A percentile compares a stretch with the other conserved stretches of the same genome.
These are phyloP conservation scores for Gastrolobium villosum DNA, from an alignment of 306 rosid genomes.

Conservation along the genomic window DNA sequence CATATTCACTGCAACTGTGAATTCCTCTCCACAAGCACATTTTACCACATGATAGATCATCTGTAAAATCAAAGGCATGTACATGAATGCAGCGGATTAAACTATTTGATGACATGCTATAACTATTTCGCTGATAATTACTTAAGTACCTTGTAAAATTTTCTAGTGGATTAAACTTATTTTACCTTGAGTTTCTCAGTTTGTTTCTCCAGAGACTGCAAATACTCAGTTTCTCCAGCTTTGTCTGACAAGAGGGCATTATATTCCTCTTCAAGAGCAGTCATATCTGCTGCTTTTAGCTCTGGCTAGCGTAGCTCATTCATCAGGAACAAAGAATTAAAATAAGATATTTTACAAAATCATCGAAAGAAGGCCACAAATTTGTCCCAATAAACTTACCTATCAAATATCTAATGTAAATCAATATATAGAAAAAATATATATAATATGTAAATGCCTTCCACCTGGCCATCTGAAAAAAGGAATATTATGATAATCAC, in stretches of 20 bases:
- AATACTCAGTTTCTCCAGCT: conserved; percentile 78
- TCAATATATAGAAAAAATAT: not conserved
- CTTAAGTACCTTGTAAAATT: conserved; percentile 6
- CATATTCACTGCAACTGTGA: conserved; percentile 59
- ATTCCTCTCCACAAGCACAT: conserved; percentile 88
- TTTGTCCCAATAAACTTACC: conserved; percentile 6
- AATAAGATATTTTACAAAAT: conserved; percentile 28
- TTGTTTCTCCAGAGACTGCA: conserved; percentile 74
- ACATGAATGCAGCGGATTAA: conserved; percentile 36
- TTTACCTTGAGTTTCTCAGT: conserved; percentile 75
- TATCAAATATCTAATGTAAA: conserved; percentile 7
- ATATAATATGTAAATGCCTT: not conserved
- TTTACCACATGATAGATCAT: conserved; percentile 69
- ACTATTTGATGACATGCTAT: not conserved
- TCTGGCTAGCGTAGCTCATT: conserved; percentile 66
- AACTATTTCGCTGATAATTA: conserved; percentile 1
- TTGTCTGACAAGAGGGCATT: conserved; percentile 71
- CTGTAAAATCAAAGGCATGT: conserved; percentile 57
- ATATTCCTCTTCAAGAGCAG: conserved; percentile 77
- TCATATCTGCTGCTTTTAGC: conserved; percentile 65
- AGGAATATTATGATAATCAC: conserved; percentile 19
- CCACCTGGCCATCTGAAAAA: conserved; percentile 23
- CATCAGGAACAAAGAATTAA: conserved; percentile 41
- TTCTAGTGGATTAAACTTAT: conserved; percentile 21
- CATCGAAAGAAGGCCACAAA: conserved; percentile 29